Conservation (phyloP, 1,284 basidiomycete species). For the Ustilago crameri region DNA sequence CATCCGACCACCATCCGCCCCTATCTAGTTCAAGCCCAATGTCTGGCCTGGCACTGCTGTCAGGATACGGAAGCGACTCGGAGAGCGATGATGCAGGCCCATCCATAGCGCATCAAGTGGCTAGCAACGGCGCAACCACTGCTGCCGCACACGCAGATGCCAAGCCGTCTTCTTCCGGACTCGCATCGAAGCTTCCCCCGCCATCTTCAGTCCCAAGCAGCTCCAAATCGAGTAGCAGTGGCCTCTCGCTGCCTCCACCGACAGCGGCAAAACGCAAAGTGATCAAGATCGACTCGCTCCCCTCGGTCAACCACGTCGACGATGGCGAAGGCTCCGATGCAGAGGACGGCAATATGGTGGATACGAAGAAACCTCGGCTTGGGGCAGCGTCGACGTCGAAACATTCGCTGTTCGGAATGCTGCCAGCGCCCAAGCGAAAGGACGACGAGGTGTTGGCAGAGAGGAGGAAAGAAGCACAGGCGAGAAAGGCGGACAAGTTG, state of each 20-base stretch:
- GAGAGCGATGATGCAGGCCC: slow-evolving; percentile 9
- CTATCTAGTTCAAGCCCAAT: slow-evolving; percentile 10
- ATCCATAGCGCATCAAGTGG: not conserved
- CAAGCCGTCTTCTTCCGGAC: no score
- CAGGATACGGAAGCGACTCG: slow-evolving; percentile 41
- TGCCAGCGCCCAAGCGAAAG: slow-evolving; percentile 58
- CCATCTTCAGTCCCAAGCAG: slow-evolving; percentile 12
- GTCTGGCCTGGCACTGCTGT: slow-evolving; percentile 34
- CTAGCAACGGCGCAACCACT: slow-evolving; percentile 2
- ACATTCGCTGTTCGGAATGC: slow-evolving; percentile 60
- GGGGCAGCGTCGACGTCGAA: slow-evolving; percentile 3
- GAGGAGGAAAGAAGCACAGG: slow-evolving; percentile 33
- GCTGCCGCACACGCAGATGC: no score
- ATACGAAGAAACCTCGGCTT: slow-evolving; percentile 20
- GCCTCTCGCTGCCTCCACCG: slow-evolving; percentile 27
- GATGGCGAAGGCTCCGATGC: slow-evolving; percentile 12
- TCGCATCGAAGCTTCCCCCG: slow-evolving; percentile 24
- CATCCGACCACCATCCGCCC: slow-evolving; percentile 2
- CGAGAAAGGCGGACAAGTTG: slow-evolving; percentile 31
- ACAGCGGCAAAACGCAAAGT: slow-evolving; percentile 28
- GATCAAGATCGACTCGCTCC: slow-evolving; percentile 45
- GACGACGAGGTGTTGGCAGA: slow-evolving; percentile 39
- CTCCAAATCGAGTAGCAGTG: slow-evolving; percentile 8
- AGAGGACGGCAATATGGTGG: not conserved
- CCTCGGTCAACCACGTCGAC: slow-evolving; percentile 2